A percentile compares a stretch with the other conserved stretches of the same genome.
Conservation (phyloP, 2,329 filamentous ascomycete species). For the Gremmenia infestans region DNA sequence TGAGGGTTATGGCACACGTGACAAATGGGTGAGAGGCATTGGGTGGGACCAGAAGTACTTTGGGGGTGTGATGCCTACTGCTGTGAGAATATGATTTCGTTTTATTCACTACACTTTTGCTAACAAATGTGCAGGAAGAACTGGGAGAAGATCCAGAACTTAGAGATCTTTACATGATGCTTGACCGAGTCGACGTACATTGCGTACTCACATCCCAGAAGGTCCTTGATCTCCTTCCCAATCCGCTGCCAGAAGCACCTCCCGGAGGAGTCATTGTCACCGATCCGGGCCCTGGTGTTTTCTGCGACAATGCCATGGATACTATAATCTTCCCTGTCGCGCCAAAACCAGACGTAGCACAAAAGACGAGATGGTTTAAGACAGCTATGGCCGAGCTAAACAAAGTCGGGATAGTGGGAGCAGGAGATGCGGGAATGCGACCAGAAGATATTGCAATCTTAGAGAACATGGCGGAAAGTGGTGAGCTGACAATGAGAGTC, state of each 20-base stretch:
- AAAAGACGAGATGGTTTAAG: conserved; percentile 50
- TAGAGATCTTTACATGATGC: conserved; percentile 57
- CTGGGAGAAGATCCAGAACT: conserved; percentile 49
- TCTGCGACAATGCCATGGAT: conserved; percentile 70
- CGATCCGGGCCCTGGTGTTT: conserved; percentile 60
- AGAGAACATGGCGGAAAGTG: conserved; percentile 42
- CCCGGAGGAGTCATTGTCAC: conserved; percentile 61
- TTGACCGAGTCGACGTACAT: conserved; percentile 65
- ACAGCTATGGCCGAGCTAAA: conserved; percentile 60
- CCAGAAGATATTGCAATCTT: conserved; percentile 52
- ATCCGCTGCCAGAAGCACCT: conserved; percentile 40
- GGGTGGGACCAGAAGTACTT: conserved; percentile 68
- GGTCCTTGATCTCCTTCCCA: conserved; percentile 55
- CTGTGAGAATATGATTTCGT: conserved; percentile 41
- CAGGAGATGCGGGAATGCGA: conserved; percentile 62
- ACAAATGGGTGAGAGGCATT: conserved; percentile 60
- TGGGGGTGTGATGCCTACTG: conserved; percentile 57
- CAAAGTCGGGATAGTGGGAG: conserved; percentile 60
- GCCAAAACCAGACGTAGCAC: conserved; percentile 49
- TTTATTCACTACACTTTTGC: neutral
- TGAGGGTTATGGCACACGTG: conserved; percentile 42
- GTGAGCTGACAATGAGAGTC: conserved; percentile 57
- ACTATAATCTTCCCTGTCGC: conserved; percentile 48
- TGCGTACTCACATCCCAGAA: conserved; percentile 65
- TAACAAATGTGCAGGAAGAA: conserved; percentile 42